Conservation (phyloP, 2,329 filamentous ascomycete species). For the Fusarium sp. region DNA sequence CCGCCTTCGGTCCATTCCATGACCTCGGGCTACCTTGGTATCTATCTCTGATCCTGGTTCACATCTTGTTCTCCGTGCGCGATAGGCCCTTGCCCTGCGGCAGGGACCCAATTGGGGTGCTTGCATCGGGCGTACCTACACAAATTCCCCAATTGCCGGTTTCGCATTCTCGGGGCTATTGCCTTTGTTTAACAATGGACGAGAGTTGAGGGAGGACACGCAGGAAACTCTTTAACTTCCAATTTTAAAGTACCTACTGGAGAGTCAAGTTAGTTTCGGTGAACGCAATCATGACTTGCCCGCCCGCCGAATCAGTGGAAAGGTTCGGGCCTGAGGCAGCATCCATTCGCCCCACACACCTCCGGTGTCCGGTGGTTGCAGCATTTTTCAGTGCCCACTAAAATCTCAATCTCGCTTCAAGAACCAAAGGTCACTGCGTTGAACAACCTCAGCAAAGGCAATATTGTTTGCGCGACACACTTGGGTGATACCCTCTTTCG, state of each 20-base stretch:
- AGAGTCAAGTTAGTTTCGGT: background rate
- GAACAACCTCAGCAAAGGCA: background rate
- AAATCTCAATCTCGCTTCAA: background rate
- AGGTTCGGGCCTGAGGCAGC: background rate
- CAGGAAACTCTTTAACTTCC: background rate
- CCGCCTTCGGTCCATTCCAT: background rate
- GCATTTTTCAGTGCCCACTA: background rate
- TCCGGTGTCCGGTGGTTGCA: background rate
- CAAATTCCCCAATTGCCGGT: background rate
- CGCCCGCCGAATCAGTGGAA: background rate
- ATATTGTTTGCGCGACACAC: background rate
- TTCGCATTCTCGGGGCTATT: background rate
- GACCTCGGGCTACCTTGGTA: background rate
- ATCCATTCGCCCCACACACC: background rate
- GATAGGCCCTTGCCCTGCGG: background rate
- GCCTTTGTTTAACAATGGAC: background rate
- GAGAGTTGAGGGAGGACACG: too few relatives aligned
- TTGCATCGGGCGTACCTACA: background rate
- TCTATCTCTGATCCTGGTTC: background rate
- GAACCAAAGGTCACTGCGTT: conserved; percentile 2
- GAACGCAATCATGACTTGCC: background rate
- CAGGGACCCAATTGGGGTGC: background rate
- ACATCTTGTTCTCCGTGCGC: background rate
- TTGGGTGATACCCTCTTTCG: background rate
- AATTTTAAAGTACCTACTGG: background rate